These are phyloP conservation scores for Ascochyta rabiei DNA, from an alignment of 2,329 filamentous ascomycete genomes.

Conservation along the genomic window DNA sequence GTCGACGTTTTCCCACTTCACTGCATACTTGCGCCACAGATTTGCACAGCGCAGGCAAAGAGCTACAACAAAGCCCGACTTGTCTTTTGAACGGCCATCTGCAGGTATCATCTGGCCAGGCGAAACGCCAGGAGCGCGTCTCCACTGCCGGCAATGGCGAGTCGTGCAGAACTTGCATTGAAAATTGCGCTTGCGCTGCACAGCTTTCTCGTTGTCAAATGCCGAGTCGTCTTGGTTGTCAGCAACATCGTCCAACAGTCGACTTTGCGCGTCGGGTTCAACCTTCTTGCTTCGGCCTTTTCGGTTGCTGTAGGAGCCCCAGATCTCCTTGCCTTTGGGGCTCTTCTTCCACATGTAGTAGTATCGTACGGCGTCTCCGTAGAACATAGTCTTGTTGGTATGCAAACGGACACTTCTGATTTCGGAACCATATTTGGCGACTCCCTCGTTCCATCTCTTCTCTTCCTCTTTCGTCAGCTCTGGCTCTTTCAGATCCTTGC, in stretches of 20 bases:
- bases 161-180: conserved; percentile 92
- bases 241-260: conserved; percentile 88
- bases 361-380: conserved; percentile 83
- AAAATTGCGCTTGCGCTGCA: conserved; percentile 78
- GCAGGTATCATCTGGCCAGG: conserved; percentile 72
- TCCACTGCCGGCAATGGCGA: conserved; percentile 84
- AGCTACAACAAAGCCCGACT: conserved; percentile 75
- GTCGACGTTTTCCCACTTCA: conserved; percentile 93
- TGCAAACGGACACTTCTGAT: conserved; percentile 81
- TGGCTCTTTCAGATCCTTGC: conserved; percentile 81
- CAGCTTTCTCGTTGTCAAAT: conserved; percentile 87
- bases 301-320: conserved; percentile 85
- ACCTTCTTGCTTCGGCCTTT: conserved; percentile 87
- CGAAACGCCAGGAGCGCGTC: conserved; percentile 79
- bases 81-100: conserved; percentile 79
- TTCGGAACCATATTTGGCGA: conserved; percentile 89
- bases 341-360: conserved; percentile 99
- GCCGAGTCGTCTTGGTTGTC: conserved; percentile 94
- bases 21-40: conserved; percentile 93
- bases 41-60: conserved; percentile 90
- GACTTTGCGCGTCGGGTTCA: conserved; percentile 62
- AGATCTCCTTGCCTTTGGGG: conserved; percentile 80
- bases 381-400: conserved; percentile 76
- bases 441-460: conserved; percentile 90
- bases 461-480: conserved; percentile 77